A percentile compares a stretch with the other conserved stretches of the same genome.
phyloP scores from a whole-genome alignment of 2,329 filamentous ascomycete genomes.

The Cercospora zeae-maydis region DNA sequence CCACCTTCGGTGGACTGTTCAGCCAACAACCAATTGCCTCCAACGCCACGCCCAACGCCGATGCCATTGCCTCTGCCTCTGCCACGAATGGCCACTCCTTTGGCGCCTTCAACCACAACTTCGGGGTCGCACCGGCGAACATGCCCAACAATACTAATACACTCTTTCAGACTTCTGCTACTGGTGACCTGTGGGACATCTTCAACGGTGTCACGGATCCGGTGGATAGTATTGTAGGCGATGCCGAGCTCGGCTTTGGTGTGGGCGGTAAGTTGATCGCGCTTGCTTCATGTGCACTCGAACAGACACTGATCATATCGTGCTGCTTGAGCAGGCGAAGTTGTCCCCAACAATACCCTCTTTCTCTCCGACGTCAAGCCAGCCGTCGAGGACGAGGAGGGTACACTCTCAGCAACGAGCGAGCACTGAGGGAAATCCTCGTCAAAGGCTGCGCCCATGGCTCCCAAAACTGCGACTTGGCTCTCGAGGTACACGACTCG shows the following conservation, averaged over 20 bases:
- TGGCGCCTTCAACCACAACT: slow-evolving; percentile 5
- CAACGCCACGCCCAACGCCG: background rate
- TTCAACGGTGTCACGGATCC: slow-evolving; percentile 11
- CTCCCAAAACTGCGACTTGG: background rate
- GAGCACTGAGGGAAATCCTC: slow-evolving; percentile 19
- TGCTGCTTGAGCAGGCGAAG: background rate
- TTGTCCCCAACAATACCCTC: slow-evolving; percentile 27
- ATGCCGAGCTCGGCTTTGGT: slow-evolving; percentile 9
- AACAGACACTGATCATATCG: background rate
- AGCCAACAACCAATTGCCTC: slow-evolving; percentile 8
- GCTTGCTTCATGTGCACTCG: background rate
- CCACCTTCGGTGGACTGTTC: slow-evolving; percentile 12
- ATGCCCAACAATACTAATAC: slow-evolving; percentile 3
- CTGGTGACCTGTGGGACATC: slow-evolving; percentile 16
- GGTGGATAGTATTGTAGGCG: slow-evolving; percentile 13
- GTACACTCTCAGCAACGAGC: slow-evolving; percentile 32
- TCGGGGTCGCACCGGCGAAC: background rate
- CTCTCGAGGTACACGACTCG: background rate
- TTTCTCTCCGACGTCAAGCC: slow-evolving; percentile 28
- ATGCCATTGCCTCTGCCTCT: background rate
- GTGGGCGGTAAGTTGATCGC: slow-evolving; percentile 5
- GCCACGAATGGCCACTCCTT: slow-evolving; percentile 4
- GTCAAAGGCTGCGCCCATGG: no score
- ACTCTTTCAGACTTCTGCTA: slow-evolving; percentile 12
- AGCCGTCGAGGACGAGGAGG: slow-evolving; percentile 31